These are phyloP conservation scores for Schoenoplectus triqueter DNA, from an alignment of 202 grass and related monocot genomes.

Conservation along the genomic window DNA sequence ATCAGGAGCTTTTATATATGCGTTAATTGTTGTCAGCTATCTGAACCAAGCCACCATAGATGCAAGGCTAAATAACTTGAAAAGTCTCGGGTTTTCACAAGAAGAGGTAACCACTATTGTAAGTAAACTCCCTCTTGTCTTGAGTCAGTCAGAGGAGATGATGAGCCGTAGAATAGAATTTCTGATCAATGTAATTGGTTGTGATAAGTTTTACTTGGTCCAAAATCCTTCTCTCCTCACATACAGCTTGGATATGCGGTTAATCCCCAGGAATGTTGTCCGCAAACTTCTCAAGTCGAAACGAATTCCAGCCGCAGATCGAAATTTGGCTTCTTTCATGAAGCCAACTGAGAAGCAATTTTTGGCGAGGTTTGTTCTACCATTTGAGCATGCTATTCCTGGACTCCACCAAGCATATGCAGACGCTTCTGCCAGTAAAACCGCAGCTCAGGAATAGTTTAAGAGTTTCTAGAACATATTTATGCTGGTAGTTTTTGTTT, in stretches of 20 bases:
- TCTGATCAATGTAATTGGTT: constrained; percentile 36
- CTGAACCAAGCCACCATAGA: not conserved
- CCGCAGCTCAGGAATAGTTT: not conserved
- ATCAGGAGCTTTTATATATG: constrained; percentile 21
- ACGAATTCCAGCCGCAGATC: constrained; percentile 1
- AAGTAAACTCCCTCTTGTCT: constrained; percentile 28
- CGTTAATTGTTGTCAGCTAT: not conserved
- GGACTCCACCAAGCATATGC: constrained; percentile 18
- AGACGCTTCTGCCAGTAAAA: not conserved
- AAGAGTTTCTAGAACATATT: not conserved
- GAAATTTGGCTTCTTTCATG: not conserved
- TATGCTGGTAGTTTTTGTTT: not conserved
- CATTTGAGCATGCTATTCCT: constrained; percentile 13
- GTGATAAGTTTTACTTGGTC: not conserved
- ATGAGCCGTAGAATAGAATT: constrained; percentile 15
- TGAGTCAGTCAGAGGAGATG: not conserved
- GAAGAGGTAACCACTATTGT: constrained; percentile 28
- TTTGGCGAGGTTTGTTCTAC: constrained; percentile 17
- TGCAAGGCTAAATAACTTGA: constrained; percentile 26
- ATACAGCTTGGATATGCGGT: not conserved
- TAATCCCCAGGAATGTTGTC: not conserved
- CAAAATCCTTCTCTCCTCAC: not conserved
- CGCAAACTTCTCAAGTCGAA: constrained; percentile 38
- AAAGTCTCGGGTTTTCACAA: constrained; percentile 42
- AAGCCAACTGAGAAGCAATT: constrained; percentile 27